A percentile compares a stretch with the other conserved stretches of the same genome.
phyloP scores from a whole-genome alignment of 176 grass and related monocot species.

The Tillandsia fasciculata region DNA sequence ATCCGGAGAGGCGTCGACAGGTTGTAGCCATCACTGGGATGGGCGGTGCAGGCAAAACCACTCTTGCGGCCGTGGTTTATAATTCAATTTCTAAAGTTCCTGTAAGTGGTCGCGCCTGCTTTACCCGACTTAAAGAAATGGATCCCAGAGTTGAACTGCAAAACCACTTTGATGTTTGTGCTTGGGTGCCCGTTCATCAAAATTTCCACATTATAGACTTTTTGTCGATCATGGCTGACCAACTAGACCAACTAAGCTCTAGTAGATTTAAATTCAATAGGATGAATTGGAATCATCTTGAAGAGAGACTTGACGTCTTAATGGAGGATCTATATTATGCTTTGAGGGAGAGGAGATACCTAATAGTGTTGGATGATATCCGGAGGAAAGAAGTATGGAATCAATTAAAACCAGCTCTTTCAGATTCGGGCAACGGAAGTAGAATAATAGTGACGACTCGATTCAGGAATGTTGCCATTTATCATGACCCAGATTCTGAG shows the following conservation, averaged over 20 bases:
- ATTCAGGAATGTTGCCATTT: neutral
- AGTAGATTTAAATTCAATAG: too few species aligned
- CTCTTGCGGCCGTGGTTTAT: neutral
- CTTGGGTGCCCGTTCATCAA: neutral
- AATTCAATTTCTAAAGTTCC: neutral
- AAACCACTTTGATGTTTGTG: neutral
- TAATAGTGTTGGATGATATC: neutral
- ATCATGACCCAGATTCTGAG: neutral
- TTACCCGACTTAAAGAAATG: neutral
- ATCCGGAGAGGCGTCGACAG: neutral
- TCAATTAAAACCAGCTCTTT: neutral
- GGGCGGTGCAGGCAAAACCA: neutral
- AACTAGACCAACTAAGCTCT: too few species aligned
- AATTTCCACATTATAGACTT: neutral
- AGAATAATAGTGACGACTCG: neutral
- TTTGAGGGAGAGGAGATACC: too few species aligned
- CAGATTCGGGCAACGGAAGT: neutral
- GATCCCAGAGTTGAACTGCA: neutral
- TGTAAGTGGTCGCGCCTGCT: neutral
- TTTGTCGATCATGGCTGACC: neutral
- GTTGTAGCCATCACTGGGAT: neutral
- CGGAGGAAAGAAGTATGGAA: neutral
- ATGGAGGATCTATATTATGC: too few species aligned
- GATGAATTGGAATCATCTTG: too few species aligned
- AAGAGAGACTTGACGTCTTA: too few species aligned